These are phyloP conservation scores for Hanseniaspora meyeri DNA, from an alignment of 805 yeast genomes.

Conservation along the genomic window DNA sequence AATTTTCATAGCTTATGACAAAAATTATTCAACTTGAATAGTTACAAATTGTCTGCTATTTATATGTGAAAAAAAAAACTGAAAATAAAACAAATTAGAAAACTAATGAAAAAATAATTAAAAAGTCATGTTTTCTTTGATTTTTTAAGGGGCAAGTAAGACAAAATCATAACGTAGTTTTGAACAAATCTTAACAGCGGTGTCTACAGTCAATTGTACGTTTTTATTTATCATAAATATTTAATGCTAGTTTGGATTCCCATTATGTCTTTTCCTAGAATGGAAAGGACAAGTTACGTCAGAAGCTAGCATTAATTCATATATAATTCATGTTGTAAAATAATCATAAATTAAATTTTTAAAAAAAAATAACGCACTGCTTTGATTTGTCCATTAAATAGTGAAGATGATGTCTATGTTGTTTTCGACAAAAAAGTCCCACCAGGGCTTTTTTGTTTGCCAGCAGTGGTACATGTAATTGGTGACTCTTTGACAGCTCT, in stretches of 20 bases:
- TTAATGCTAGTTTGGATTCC: background rate
- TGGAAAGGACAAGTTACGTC: background rate
- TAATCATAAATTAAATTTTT: too few species aligned
- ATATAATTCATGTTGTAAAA: background rate
- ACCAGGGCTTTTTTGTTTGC: slow-evolving; percentile 10
- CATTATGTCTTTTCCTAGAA: background rate
- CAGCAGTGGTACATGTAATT: slow-evolving; percentile 11
- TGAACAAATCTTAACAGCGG: too few species aligned
- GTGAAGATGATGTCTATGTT: slow-evolving; percentile 9
- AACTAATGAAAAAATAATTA: background rate
- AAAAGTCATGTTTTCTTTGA: too few species aligned
- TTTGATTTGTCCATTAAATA: background rate
- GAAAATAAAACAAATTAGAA: background rate
- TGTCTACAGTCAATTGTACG: too few species aligned
- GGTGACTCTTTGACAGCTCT: slow-evolving; percentile 4
- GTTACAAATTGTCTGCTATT: background rate
- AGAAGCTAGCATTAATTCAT: background rate
- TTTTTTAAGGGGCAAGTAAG: too few species aligned
- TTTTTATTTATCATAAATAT: too few species aligned
- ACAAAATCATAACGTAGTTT: too few species aligned
- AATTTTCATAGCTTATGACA: too few species aligned
- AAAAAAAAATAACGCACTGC: background rate
- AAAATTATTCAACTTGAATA: too few species aligned
- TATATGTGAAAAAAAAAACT: background rate
- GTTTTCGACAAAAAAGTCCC: slow-evolving; percentile 7